Base-by-base conservation (phyloP, 1,284 basidiomycete species). In the Takashimella tepidaria region DNA sequence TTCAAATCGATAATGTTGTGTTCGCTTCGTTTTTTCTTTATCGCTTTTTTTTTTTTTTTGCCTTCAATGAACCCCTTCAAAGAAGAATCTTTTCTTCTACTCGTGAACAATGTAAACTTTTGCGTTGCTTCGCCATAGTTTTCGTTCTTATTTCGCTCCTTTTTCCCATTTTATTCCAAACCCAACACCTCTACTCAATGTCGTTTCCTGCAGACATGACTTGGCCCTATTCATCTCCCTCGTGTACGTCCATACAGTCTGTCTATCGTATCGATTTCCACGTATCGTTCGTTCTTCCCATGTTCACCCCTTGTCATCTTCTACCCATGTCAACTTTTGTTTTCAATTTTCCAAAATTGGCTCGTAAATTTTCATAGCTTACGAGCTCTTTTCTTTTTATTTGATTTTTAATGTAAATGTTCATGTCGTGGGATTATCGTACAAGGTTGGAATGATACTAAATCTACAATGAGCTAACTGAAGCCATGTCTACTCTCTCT, bases 91-190 rank as follows among this genome's bases (percentile, higher is more conserved):
- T n/a, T n/a, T n/a, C n/a, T n/a, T n/a, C n/a, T n/a, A n/a, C n/a
- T n/a, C n/a, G n/a, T n/a, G n/a, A n/a, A n/a, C 20, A 22, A n/a
- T 19, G 21, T 43, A 2, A 24, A 26, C 47, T 47, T 31, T 23
- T 31, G 42, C 43, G 43, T 53, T 51, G n/a, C 41, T 21, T 12
- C 46, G 26, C 23, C 45, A 45, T n/a, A 46, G n/a, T 42, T 51
- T 55, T 72, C 68, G 67, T 60, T 72, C 64, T 72, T 72, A 68
- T 68, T 66, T 72, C 53, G 27, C 50, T 46, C 53, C 27, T n/a
- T 47, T 55, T 19, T 37, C 22, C 8, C 12, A 3, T 44, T 22
- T 27, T 41, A 24, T n/a, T n/a, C n/a, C n/a, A n/a, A n/a, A n/a
- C n/a, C 27, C 23, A 24, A 6, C 40, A 31, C 37, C 4, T 46